Base-by-base conservation (phyloP, 805 yeast genomes). In the Yamadazyma tumulicola region DNA sequence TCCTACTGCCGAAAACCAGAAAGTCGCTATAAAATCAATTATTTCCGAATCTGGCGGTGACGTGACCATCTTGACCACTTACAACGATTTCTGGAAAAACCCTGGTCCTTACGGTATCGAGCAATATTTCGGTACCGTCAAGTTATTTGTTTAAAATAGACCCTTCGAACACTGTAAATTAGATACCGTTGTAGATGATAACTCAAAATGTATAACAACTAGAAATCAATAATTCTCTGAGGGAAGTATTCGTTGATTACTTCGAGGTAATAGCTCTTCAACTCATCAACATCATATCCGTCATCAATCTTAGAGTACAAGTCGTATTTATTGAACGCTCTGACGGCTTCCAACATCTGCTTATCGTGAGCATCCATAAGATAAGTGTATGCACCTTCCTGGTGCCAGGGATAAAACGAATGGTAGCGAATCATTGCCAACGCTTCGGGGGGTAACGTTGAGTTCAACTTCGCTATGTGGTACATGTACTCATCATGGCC, bases 71-170 rank as follows among this genome's bases (percentile, higher is more conserved):
- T 69, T 89, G 51, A 77, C 95, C 14, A 79, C 88, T n/a, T 87
- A 63, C 60, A 67, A 89, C 51, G 97, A 89, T 58, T 69, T 61
- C 59, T 89, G 97, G 97, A 89, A 89, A 56, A 50, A 53, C 8
- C 88, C 96, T 16, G 96, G 97, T 39, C 68, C 72, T 2, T 82
- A 85, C 56, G 84, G 81, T 43, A 79, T 89, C 52, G 97, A 89
- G 63, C 96, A 86, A 62, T 78, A 77, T 34, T 89, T 89, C 50
- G 97, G 97, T 51, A 66, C 77, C 43, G 66, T 74, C 38, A 56
- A 68, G 26, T 60, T 66, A 31, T 56, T 63, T 46, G n/a, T 14
- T 16, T 28, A 28, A 16, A 26, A 6, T 16, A 25, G 7, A 7
- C 7, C 7, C 14, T 21, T n/a, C 6, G 8, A 6, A 27, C 30